Evolutionary conservation across 78 protist species (phyloP).

Genomic region (Dictyostelium purpureum): DNA sequence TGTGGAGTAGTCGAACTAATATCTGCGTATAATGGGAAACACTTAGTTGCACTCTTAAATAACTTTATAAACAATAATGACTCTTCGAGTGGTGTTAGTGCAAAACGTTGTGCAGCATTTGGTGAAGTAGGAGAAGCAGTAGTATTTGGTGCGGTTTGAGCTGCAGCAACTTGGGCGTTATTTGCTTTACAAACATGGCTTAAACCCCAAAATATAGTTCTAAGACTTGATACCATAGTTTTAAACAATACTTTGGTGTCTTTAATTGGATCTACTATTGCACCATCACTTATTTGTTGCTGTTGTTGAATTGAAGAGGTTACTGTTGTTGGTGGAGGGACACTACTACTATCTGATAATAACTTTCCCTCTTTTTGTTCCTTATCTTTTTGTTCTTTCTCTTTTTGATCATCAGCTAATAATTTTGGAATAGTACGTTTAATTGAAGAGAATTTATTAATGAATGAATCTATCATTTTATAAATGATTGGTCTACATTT

Average conservation of each 20-base stretch:
- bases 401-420: constrained; percentile 3
- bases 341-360: too few relatives aligned
- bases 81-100: constrained; percentile 67
- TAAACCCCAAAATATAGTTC: constrained; percentile 90
- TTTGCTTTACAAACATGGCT: neutral
- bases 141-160: neutral
- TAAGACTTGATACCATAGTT: constrained; percentile 88
- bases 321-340: neutral
- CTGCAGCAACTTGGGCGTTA: neutral
- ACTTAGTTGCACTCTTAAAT: constrained; percentile 79
- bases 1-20: neutral
- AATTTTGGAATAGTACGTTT: constrained; percentile 74
- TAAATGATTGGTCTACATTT: constrained; percentile 77
- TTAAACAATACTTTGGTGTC: constrained; percentile 78
- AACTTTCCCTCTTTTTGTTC: neutral
- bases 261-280: constrained; percentile 25
- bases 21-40: constrained; percentile 76
- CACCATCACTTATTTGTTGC: constrained; percentile 6
- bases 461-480: constrained; percentile 83
- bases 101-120: neutral
- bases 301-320: neutral
- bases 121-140: neutral
- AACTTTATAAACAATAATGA: constrained; percentile 52
- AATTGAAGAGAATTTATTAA: constrained; percentile 86
- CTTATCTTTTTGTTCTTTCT: neutral